Percentiles rank a stretch among this genome's conserved stretches.
These are phyloP conservation scores for Mrakia frigida DNA, from an alignment of 768 basidiomycete species.

Conservation along the genomic window DNA sequence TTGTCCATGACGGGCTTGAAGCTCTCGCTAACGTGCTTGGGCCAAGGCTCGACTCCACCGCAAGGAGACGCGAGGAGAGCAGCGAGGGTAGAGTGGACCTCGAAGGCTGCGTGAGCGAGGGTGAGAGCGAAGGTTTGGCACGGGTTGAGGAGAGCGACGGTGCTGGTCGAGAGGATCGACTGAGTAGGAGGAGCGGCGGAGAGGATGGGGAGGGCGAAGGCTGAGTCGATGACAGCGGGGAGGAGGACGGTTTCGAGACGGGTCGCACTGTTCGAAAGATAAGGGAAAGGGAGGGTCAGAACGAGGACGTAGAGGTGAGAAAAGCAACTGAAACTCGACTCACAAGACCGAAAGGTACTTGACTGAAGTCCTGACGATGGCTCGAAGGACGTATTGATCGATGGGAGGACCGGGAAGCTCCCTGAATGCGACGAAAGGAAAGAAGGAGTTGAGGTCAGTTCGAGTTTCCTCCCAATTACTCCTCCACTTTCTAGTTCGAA, in stretches of 20 bases:
- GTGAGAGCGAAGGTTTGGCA: constrained; percentile 30
- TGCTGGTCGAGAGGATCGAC: constrained; percentile 5
- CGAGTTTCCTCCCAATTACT: neutral
- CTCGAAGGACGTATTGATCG: constrained; percentile 30
- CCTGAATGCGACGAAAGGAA: constrained; percentile 3
- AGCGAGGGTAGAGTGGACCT: constrained; percentile 24
- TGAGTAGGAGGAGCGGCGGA: constrained; percentile 8
- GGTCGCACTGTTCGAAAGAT: constrained; percentile 14
- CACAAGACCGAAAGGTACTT: constrained; percentile 34
- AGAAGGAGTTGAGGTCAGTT: neutral
- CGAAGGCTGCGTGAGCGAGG: constrained; percentile 31
- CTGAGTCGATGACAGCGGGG: constrained; percentile 26
- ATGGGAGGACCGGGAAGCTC: constrained; percentile 31
- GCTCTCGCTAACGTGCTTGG: constrained; percentile 25
- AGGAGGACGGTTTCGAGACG: constrained; percentile 30
- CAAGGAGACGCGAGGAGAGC: neutral
- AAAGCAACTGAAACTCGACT: neutral
- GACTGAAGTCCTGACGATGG: constrained; percentile 30
- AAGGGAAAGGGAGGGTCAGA: neutral
- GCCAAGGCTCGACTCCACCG: constrained; percentile 17
- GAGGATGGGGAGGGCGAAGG: constrained; percentile 29
- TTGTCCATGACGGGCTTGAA: constrained; percentile 32
- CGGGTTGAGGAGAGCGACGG: constrained; percentile 29
- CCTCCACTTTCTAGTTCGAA: neutral
- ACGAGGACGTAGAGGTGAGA: neutral